Conservation (phyloP, 306 rosid genomes). For the Luffa aegyptiaca region DNA sequence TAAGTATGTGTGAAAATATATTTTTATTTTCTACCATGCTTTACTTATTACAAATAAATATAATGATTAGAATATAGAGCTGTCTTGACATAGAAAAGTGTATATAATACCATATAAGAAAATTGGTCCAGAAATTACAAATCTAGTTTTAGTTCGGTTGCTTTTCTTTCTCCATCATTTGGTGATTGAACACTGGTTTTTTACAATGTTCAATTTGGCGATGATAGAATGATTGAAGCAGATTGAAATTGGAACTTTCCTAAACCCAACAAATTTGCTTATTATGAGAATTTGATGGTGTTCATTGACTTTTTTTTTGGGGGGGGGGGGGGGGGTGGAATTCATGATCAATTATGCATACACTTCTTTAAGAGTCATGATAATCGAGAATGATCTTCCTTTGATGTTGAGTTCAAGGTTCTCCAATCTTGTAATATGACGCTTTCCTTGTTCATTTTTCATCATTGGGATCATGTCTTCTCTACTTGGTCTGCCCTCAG, state of each 20-base stretch:
- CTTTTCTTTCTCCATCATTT: background rate
- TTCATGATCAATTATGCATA: background rate
- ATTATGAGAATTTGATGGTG: no score
- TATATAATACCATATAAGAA: background rate
- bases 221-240: background rate
- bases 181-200: background rate
- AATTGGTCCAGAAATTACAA: background rate
- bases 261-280: background rate
- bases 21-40: background rate
- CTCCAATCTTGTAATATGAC: no score
- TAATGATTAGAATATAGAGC: background rate
- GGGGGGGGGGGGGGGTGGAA: no score
- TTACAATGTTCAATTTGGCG: background rate
- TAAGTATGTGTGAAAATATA: constrained; percentile 5
- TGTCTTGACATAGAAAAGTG: background rate
- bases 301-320: no score
- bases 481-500: no score
- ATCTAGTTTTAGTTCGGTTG: background rate
- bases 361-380: background rate
- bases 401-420: background rate
- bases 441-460: no score
- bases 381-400: background rate
- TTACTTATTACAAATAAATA: background rate
- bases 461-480: no score
- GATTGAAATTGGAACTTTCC: background rate